Conservation (phyloP, 805 yeast species). For the Saccharomycopsis sp. region DNA sequence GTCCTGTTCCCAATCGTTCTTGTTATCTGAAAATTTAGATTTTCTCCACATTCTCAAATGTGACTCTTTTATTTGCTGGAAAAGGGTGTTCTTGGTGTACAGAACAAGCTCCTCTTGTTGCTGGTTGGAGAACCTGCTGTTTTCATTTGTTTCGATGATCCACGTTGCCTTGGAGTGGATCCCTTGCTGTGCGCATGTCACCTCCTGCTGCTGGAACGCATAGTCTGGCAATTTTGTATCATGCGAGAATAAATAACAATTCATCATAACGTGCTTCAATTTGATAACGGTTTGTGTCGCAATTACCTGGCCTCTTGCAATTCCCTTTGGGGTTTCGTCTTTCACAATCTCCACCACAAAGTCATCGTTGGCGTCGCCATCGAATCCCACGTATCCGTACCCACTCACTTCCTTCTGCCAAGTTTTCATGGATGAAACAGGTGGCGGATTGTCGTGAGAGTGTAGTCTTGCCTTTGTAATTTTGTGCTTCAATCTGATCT, state of each 20-base stretch:
- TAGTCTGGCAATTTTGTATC: constrained; percentile 68
- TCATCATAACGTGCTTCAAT: constrained; percentile 70
- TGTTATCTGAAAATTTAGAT: constrained; percentile 72
- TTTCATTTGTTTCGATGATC: constrained; percentile 68
- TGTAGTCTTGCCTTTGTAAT: constrained; percentile 59
- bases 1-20: constrained; percentile 57
- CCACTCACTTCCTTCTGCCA: constrained; percentile 80
- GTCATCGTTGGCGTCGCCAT: constrained; percentile 79
- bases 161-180: constrained; percentile 65
- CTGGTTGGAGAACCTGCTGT: constrained; percentile 43
- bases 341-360: constrained; percentile 66
- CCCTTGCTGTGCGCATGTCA: constrained; percentile 69
- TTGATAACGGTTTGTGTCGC: constrained; percentile 69
- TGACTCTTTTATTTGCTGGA: constrained; percentile 64
- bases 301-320: constrained; percentile 46
- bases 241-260: constrained; percentile 66
- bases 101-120: constrained; percentile 50
- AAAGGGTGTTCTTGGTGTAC: constrained; percentile 65
- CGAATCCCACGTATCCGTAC: constrained; percentile 69
- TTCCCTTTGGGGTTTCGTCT: constrained; percentile 39
- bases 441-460: constrained; percentile 66
- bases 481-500: constrained; percentile 57
- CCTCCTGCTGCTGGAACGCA: constrained; percentile 83
- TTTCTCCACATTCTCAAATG: constrained; percentile 82
- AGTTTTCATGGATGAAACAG: constrained; percentile 66